A percentile compares a stretch with the other conserved stretches of the same genome.
These are phyloP conservation scores for Cephalotrichum gorgonifer DNA, from an alignment of 2,329 filamentous ascomycete genomes.

Conservation along the genomic window DNA sequence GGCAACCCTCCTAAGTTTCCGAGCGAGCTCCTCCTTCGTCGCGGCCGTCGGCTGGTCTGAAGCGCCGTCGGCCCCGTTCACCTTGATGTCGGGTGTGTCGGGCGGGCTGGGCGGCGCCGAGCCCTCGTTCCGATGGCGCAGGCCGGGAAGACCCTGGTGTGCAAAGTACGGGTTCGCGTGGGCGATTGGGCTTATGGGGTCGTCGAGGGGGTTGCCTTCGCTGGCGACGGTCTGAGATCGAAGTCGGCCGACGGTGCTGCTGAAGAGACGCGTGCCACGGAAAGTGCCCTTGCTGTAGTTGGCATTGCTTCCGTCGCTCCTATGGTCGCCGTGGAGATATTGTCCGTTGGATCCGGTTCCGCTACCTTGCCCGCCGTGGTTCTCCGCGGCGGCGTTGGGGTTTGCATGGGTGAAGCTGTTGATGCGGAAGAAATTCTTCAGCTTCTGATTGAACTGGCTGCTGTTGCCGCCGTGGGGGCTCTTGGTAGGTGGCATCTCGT, in stretches of 20 bases:
- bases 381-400: slow-evolving; percentile 47
- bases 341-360: slow-evolving; percentile 7
- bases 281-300: slow-evolving; percentile 48
- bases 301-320: slow-evolving; percentile 11
- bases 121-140: slow-evolving; percentile 90
- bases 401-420: slow-evolving; percentile 35
- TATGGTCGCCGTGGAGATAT: slow-evolving; percentile 2
- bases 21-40: slow-evolving; percentile 86
- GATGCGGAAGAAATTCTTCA: slow-evolving; percentile 64
- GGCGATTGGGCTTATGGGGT: slow-evolving; percentile 81
- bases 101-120: slow-evolving; percentile 89
- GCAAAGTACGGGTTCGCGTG: slow-evolving; percentile 96
- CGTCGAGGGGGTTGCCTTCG: slow-evolving; percentile 84
- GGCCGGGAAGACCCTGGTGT: slow-evolving; percentile 85
- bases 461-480: slow-evolving; percentile 34
- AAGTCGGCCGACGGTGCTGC: slow-evolving; percentile 73
- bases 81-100: slow-evolving; percentile 72
- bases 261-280: slow-evolving; percentile 82
- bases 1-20: slow-evolving; percentile 86
- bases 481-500: slow-evolving; percentile 43
- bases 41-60: slow-evolving; percentile 61
- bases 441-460: slow-evolving; percentile 54
- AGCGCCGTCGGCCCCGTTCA: slow-evolving; percentile 55
- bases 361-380: slow-evolving; percentile 6
- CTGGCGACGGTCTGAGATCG: slow-evolving; percentile 85